Evolutionary conservation across 768 basidiomycete species (phyloP).

Genomic region (Hericium coralloides): DNA sequence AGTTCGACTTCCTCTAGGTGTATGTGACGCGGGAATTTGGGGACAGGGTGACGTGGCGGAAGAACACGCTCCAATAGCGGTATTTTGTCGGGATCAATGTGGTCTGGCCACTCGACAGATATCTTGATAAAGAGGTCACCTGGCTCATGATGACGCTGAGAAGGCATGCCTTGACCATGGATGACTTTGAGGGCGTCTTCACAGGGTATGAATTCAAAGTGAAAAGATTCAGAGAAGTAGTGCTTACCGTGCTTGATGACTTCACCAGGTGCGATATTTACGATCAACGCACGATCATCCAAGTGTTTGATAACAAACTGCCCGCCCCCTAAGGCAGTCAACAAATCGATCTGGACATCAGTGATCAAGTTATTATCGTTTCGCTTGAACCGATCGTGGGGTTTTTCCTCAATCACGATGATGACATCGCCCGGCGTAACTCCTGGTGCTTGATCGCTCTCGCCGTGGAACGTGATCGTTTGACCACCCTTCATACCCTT

Average conservation of each 20-base stretch:
- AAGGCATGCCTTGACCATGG: slow-evolving; percentile 96
- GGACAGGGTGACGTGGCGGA: slow-evolving; percentile 62
- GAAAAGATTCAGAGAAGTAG: not conserved
- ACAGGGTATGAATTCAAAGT: slow-evolving; percentile 5
- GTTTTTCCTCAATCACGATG: slow-evolving; percentile 89
- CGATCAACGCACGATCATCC: slow-evolving; percentile 82
- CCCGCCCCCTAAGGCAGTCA: slow-evolving; percentile 91
- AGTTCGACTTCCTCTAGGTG: slow-evolving; percentile 79
- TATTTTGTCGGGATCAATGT: slow-evolving; percentile 57
- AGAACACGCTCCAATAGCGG: slow-evolving; percentile 77
- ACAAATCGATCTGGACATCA: slow-evolving; percentile 86
- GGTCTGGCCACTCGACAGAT: slow-evolving; percentile 82
- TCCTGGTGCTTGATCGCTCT: slow-evolving; percentile 87
- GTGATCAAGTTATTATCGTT: slow-evolving; percentile 81
- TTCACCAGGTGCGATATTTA: slow-evolving; percentile 82
- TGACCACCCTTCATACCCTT: slow-evolving; percentile 96
- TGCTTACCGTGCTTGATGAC: slow-evolving; percentile 85
- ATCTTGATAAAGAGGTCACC: slow-evolving; percentile 90
- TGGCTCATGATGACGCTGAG: slow-evolving; percentile 92
- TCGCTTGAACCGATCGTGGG: slow-evolving; percentile 81
- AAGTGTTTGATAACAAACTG: slow-evolving; percentile 85
- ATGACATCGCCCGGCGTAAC: slow-evolving; percentile 90
- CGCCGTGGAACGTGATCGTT: slow-evolving; percentile 80
- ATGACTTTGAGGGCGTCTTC: slow-evolving; percentile 86
- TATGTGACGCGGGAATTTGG: slow-evolving; percentile 58